Evolutionary conservation across 1,139 yeast species (phyloP), one percentile per base, ranked within the genome.

Genomic region (Nakaseomyces glabratus): DNA sequence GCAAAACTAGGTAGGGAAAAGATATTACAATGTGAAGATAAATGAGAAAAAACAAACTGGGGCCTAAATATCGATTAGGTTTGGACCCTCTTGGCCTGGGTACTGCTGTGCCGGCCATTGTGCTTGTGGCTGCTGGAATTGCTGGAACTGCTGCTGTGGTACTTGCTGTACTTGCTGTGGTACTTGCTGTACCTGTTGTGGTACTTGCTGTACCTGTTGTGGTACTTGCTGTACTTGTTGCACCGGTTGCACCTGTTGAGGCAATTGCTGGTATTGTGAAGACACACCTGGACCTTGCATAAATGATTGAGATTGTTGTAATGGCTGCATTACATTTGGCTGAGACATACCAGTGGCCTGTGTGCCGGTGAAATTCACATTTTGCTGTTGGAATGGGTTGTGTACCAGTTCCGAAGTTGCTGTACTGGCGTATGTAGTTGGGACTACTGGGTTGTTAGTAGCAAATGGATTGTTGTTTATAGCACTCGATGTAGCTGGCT

Each of bases 351-450:
- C n/a, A 8, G 11, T 22, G 11, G 6, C 12, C n/a, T 22, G 24
- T 9, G 20, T 17, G 4, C 17, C 7, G 18, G 17, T 15, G 15
- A 21, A 11, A 14, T 24, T 26, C 7, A 17, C 18, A 26, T 26
- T 26, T 40, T 1, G 69, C 51, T 46, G 69, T 69, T 18, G 76
- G 75, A 50, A 69, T 69, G 19, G 73, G 61, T 16, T 39, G 45
- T 43, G 30, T 17, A 26, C 11, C 15, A 26, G 13, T 4, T 26
- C 21, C 40, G 29, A 41, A 39, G 30, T 47, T 37, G 24, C 31
- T 14, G 24, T 32, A 38, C 28, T 20, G 7, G 5, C 43, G 15
- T 26, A 29, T 9, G 28, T 19, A 6, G 23, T 23, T 10, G 30
- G 18, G n/a, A 21, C 21, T 6, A 21, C 21, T 26, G 30, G 24